Conservation (phyloP, 2,329 filamentous ascomycete genomes). For the Fusarium marasasianum region DNA sequence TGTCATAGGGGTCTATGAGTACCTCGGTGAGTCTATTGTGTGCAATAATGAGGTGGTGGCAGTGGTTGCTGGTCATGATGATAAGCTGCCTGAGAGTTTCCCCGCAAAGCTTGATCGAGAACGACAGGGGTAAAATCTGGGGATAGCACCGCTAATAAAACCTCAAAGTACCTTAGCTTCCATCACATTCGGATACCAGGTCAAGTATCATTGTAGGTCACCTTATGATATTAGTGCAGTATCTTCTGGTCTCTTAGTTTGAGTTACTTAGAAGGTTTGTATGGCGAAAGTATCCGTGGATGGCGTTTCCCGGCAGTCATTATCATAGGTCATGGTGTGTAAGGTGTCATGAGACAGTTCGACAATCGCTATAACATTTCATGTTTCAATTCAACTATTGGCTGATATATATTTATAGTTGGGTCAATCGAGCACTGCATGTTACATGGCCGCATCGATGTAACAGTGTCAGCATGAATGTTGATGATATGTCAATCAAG, state of each 20-base stretch:
- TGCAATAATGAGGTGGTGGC: background rate
- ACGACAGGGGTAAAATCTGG: slow-evolving; percentile 17
- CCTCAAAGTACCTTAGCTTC: background rate
- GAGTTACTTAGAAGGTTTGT: background rate
- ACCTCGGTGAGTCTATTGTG: background rate
- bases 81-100: slow-evolving; percentile 1
- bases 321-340: background rate
- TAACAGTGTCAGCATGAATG: background rate
- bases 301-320: background rate
- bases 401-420: background rate
- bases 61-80: background rate
- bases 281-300: background rate
- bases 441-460: background rate
- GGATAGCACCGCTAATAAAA: background rate
- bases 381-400: background rate
- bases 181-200: background rate
- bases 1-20: background rate
- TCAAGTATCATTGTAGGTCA: background rate
- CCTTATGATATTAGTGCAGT: background rate
- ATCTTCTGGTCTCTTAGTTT: background rate
- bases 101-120: slow-evolving; percentile 19
- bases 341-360: background rate
- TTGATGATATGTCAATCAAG: background rate
- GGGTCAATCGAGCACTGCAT: background rate
- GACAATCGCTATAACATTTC: background rate